These are phyloP conservation scores for Xylariaceae sp. DNA, from an alignment of 2,329 filamentous ascomycete species.

Conservation along the genomic window DNA sequence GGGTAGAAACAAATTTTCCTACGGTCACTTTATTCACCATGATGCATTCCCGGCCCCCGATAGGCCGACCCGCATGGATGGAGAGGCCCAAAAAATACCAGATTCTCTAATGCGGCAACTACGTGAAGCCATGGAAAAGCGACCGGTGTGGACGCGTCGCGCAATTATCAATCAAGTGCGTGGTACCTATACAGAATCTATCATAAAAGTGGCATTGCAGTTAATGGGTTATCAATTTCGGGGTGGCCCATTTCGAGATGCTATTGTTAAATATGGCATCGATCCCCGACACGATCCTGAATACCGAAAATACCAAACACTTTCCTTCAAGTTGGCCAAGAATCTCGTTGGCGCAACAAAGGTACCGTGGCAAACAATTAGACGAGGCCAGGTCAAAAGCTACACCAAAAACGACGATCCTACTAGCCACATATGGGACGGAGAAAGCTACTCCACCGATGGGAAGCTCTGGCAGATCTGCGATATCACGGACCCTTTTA, in stretches of 20 bases:
- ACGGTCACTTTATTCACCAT: constrained; percentile 56
- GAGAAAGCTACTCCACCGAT: constrained; percentile 67
- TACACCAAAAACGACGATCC: constrained; percentile 38
- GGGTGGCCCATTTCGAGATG: constrained; percentile 86
- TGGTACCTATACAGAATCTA: constrained; percentile 48
- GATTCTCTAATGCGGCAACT: constrained; percentile 62
- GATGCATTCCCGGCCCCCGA: constrained; percentile 58
- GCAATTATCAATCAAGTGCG: constrained; percentile 70
- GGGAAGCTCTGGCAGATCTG: constrained; percentile 93
- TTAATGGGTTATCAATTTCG: constrained; percentile 91
- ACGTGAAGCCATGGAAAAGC: constrained; percentile 60
- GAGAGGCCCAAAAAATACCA: constrained; percentile 57
- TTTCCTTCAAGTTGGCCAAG: constrained; percentile 73
- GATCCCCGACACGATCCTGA: constrained; percentile 76
- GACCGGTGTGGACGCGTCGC: constrained; percentile 84
- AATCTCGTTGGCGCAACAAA: constrained; percentile 45
- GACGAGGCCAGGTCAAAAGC: constrained; percentile 40
- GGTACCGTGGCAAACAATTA: constrained; percentile 48
- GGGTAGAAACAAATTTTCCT: constrained; percentile 51
- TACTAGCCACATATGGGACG: constrained; percentile 76
- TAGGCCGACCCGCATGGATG: constrained; percentile 53
- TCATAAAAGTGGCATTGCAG: constrained; percentile 70
- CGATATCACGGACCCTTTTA: constrained; percentile 78
- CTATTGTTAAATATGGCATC: constrained; percentile 77
- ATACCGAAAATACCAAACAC: constrained; percentile 80